phyloP scores from a whole-genome alignment of 306 rosid species.

The Cicer arietinum region DNA sequence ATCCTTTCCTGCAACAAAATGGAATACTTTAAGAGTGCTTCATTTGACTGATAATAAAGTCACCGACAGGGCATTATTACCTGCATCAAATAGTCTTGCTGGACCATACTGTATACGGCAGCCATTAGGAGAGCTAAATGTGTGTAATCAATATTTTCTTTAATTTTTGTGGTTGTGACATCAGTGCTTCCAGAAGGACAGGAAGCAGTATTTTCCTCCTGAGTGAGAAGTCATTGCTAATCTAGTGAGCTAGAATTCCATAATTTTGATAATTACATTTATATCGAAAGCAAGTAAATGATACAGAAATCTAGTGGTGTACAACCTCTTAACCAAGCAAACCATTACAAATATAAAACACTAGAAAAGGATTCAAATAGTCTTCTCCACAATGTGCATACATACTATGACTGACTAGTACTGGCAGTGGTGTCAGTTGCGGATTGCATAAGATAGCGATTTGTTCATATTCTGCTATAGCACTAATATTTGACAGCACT shows the following conservation, averaged over 20 bases:
- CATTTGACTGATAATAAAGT: conserved; percentile 23
- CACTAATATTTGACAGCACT: no score
- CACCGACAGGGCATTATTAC: conserved; percentile 45
- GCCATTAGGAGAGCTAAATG: conserved; percentile 66
- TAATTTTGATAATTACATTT: conserved; percentile 8
- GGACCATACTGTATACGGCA: conserved; percentile 64
- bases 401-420: no score
- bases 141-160: conserved; percentile 44
- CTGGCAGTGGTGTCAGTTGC: no score
- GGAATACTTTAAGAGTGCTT: conserved; percentile 1
- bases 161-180: conserved; percentile 24
- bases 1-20: conserved; percentile 67
- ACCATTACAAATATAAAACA: neutral
- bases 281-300: conserved; percentile 28
- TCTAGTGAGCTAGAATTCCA: conserved; percentile 15
- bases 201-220: conserved; percentile 52
- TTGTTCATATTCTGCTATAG: no score
- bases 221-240: conserved; percentile 16
- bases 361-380: neutral
- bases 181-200: conserved; percentile 46
- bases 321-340: conserved; percentile 16
- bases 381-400: neutral
- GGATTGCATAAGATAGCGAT: no score
- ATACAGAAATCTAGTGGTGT: conserved; percentile 33
- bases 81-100: conserved; percentile 82